Percentiles rank a stretch among this genome's conserved stretches.
These are phyloP conservation scores for Epichloe coenophiala DNA, from an alignment of 2,329 filamentous ascomycete species.

Conservation along the genomic window DNA sequence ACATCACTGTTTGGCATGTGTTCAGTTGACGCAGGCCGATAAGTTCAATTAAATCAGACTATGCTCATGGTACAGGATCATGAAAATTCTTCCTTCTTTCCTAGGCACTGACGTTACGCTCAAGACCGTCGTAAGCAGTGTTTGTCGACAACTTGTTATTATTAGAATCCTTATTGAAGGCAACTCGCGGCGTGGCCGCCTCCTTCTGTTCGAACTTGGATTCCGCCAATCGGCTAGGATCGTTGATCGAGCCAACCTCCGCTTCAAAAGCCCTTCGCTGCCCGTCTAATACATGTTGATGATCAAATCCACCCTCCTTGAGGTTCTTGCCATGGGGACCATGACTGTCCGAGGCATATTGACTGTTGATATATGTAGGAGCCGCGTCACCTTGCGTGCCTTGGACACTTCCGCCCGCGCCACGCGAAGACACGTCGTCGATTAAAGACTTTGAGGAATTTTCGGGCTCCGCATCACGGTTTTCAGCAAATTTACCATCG, in stretches of 20 bases:
- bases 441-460: constrained; percentile 5
- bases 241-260: constrained; percentile 32
- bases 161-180: constrained; percentile 13
- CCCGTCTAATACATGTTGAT: constrained; percentile 20
- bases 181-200: constrained; percentile 11
- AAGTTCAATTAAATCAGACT: background rate
- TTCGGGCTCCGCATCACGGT: constrained; percentile 31
- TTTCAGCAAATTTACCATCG: constrained; percentile 47
- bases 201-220: constrained; percentile 22
- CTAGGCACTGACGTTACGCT: constrained; percentile 5
- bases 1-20: background rate
- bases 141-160: constrained; percentile 11
- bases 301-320: constrained; percentile 23
- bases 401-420: constrained; percentile 2
- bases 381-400: constrained; percentile 15
- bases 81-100: background rate
- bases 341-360: constrained; percentile 16
- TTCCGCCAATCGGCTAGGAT: constrained; percentile 33
- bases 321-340: constrained; percentile 32
- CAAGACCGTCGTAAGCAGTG: constrained; percentile 19
- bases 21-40: background rate
- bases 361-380: constrained; percentile 24
- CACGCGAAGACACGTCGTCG: constrained; percentile 28
- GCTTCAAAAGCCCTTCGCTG: constrained; percentile 24
- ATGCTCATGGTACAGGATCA: background rate